Evolutionary conservation across 768 basidiomycete genomes (phyloP).

Genomic region (Fibroporia radiculosa): DNA sequence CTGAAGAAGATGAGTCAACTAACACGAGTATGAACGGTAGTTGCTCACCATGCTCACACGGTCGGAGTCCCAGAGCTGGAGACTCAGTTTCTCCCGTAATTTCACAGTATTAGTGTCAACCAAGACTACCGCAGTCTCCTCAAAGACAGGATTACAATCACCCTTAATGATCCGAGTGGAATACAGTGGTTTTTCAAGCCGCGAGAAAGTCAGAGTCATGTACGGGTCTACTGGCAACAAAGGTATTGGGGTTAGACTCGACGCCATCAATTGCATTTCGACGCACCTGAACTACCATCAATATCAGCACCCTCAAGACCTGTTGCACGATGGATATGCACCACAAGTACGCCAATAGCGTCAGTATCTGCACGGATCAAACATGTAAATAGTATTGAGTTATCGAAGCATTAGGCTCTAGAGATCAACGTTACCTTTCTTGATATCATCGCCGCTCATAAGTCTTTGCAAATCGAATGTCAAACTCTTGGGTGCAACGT

Average conservation of each 20-base stretch:
- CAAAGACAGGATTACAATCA: conserved; percentile 58
- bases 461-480: conserved; percentile 62
- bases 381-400: too few species aligned
- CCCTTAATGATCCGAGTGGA: conserved; percentile 61
- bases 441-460: conserved; percentile 48
- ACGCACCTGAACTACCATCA: conserved; percentile 27
- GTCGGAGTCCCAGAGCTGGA: conserved; percentile 74
- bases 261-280: not conserved
- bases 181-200: conserved; percentile 57
- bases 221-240: conserved; percentile 33
- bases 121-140: conserved; percentile 58
- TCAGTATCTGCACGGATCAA: conserved; percentile 36
- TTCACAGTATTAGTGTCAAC: conserved; percentile 60
- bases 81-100: conserved; percentile 51
- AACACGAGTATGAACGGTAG: not conserved
- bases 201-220: conserved; percentile 58
- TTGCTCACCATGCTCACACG: conserved; percentile 21
- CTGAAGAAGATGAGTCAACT: conserved; percentile 8
- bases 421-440: too few species aligned
- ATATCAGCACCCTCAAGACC: conserved; percentile 37
- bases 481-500: conserved; percentile 66
- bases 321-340: conserved; percentile 56
- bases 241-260: too few species aligned
- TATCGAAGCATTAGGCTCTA: not conserved
- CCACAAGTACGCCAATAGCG: conserved; percentile 55